Conservation (phyloP, 371 early-diverging fungal species). For the Syncephalastrum contaminatum region DNA sequence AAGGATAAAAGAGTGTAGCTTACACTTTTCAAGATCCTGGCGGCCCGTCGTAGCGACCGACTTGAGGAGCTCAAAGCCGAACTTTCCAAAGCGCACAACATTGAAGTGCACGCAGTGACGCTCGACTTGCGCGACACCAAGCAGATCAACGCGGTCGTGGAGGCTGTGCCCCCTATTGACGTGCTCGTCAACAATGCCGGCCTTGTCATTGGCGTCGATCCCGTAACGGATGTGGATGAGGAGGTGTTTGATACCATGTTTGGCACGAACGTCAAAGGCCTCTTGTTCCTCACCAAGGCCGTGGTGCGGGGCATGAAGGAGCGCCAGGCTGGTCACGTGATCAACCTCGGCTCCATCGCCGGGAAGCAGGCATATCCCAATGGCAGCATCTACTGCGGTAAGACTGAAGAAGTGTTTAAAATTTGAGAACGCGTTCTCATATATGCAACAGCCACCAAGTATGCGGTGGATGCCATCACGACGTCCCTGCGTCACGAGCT, state of each 20-base stretch:
- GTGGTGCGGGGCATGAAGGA: constrained; percentile 83
- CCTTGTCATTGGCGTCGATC: constrained; percentile 82
- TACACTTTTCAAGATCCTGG: constrained; percentile 52
- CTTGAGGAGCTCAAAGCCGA: constrained; percentile 59
- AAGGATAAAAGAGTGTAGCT: constrained; percentile 3
- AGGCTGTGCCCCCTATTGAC: constrained; percentile 67
- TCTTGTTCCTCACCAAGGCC: constrained; percentile 79
- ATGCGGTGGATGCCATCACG: constrained; percentile 85
- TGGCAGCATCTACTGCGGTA: constrained; percentile 85
- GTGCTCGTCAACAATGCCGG: constrained; percentile 77
- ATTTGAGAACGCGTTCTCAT: neutral
- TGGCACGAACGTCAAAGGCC: constrained; percentile 90
- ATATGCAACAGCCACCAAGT: constrained; percentile 71
- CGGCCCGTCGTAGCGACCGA: constrained; percentile 79
- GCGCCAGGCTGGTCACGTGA: constrained; percentile 75
- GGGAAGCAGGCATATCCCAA: constrained; percentile 72
- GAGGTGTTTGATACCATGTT: constrained; percentile 80
- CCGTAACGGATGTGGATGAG: constrained; percentile 59
- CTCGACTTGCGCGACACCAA: constrained; percentile 75
- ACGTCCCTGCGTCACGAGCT: constrained; percentile 81
- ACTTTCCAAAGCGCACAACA: constrained; percentile 40
- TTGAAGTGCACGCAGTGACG: constrained; percentile 59
- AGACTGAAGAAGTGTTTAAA: constrained; percentile 1
- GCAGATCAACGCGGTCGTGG: constrained; percentile 57
- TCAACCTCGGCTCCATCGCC: constrained; percentile 87